These are phyloP conservation scores for Odonthalia washingtoniensis DNA, from an alignment of 31 red algal genomes.

Conservation along the genomic window DNA sequence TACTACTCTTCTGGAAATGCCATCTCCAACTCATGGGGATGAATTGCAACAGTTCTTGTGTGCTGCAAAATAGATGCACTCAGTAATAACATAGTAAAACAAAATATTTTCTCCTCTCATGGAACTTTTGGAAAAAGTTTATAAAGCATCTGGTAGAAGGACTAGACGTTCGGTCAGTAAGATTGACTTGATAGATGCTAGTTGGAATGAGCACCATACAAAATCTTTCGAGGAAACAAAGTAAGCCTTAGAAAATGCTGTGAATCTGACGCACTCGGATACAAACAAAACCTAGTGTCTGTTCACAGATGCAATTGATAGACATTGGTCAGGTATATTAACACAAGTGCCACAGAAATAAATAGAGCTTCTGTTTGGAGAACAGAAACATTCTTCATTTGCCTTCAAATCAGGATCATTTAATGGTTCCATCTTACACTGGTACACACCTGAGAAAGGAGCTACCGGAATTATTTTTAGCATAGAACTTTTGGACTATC, in stretches of 20 bases:
- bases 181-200: neutral
- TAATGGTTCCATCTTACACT: neutral
- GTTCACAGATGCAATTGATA: conserved; percentile 6
- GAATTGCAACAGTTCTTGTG: conserved; percentile 19
- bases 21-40: neutral
- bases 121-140: conserved; percentile 2
- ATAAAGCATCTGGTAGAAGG: neutral
- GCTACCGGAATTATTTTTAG: conserved; percentile 2
- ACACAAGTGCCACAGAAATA: neutral
- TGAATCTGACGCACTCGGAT: neutral
- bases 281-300: neutral
- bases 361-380: neutral
- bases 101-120: neutral
- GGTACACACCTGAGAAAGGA: conserved; percentile 21
- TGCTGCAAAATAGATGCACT: conserved; percentile 20
- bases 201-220: neutral
- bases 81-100: neutral
- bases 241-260: neutral
- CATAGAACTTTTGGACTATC: neutral
- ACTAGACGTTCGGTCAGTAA: neutral
- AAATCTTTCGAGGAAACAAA: neutral
- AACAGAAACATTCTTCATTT: conserved; percentile 1
- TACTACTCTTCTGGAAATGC: neutral
- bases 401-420: conserved; percentile 16
- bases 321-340: conserved; percentile 1